phyloP scores from a whole-genome alignment of 495 filamentous ascomycete genomes.

The Xylaria scruposa region DNA sequence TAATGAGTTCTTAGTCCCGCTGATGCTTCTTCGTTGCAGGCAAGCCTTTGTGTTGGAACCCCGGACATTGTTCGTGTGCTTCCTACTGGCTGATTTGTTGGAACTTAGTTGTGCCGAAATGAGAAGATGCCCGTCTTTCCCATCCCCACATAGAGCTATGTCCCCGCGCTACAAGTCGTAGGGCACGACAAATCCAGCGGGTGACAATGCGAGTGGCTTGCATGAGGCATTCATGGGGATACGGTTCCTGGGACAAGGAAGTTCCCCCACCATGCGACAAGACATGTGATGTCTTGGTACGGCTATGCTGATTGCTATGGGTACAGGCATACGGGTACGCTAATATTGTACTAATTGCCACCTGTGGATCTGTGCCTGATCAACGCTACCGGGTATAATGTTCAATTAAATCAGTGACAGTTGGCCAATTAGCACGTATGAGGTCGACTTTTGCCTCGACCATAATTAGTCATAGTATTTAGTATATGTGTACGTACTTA shows the following conservation, averaged over 20 bases:
- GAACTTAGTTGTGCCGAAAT: conserved; percentile 9
- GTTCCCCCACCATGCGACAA: conserved; percentile 9
- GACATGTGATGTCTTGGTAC: neutral
- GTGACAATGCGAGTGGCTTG: conserved; percentile 28
- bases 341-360: neutral
- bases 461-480: conserved; percentile 13
- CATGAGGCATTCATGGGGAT: conserved; percentile 20
- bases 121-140: neutral
- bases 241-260: conserved; percentile 20
- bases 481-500: neutral
- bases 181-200: conserved; percentile 14
- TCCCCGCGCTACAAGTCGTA: conserved; percentile 16
- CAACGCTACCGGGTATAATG: conserved; percentile 10
- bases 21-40: neutral
- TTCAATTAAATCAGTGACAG: neutral
- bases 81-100: neutral
- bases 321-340: neutral
- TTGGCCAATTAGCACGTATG: conserved; percentile 9
- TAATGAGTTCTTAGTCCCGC: neutral
- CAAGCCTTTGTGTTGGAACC: neutral
- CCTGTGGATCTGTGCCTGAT: conserved; percentile 14
- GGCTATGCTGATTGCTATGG: neutral
- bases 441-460: neutral
- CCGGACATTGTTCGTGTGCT: neutral
- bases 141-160: neutral